Conservation (phyloP, 225 moss, liverwort and hornwort genomes). For the Climacium dendroides region DNA sequence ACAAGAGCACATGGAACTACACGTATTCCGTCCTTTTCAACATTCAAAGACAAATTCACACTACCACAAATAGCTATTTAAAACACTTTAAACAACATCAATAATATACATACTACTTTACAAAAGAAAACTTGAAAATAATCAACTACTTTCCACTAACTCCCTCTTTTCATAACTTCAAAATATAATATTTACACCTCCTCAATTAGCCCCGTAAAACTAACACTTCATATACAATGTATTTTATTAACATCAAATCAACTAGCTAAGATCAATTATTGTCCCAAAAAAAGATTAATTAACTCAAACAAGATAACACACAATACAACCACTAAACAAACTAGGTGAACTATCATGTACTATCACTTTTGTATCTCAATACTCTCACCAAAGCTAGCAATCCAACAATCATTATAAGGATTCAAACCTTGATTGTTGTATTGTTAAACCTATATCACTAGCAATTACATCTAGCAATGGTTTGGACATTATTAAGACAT, state of each 20-base stretch:
- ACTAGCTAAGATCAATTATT: not conserved
- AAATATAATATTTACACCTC: no score
- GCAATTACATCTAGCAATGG: not conserved
- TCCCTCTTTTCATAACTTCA: no score
- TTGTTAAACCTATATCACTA: no score
- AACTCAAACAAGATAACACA: not conserved
- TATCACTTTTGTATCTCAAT: not conserved
- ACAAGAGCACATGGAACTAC: rapidly evolving
- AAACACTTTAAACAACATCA: not conserved
- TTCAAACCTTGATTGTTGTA: not conserved
- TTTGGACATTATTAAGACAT: rapidly evolving
- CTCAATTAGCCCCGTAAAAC: no score
- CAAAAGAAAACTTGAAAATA: not conserved
- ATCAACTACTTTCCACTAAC: no score
- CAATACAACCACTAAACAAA: not conserved
- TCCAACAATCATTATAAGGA: not conserved
- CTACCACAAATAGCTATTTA: not conserved
- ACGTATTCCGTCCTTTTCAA: no score
- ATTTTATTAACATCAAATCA: not conserved
- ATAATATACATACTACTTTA: not conserved
- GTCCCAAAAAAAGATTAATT: no score
- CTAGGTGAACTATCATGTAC: no score
- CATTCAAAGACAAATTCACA: no score
- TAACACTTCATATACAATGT: not conserved
- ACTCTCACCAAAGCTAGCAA: not conserved